These are phyloP conservation scores for Bryoglossum gracile DNA, from an alignment of 495 filamentous ascomycete genomes.

Conservation along the genomic window DNA sequence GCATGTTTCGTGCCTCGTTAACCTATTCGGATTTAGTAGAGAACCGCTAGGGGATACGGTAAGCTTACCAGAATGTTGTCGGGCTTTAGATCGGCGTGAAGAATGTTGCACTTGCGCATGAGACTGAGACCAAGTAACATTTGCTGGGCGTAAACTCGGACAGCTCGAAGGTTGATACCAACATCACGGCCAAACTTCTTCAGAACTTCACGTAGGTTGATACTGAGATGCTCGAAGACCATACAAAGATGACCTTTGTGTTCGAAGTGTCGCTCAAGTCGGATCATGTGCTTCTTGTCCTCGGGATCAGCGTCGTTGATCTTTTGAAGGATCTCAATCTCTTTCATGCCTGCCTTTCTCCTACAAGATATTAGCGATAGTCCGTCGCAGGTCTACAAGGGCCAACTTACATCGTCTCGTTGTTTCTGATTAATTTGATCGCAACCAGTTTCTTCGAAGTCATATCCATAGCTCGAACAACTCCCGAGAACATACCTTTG, in stretches of 20 bases:
- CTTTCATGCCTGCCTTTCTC: constrained; percentile 86
- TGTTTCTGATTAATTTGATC: constrained; percentile 91
- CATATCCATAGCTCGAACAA: constrained; percentile 83
- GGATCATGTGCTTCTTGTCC: constrained; percentile 87
- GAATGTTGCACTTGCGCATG: constrained; percentile 81
- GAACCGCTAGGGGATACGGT: constrained; percentile 22
- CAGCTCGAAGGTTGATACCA: constrained; percentile 79
- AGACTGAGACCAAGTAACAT: constrained; percentile 84
- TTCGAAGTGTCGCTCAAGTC: constrained; percentile 79
- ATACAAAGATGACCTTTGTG: constrained; percentile 94
- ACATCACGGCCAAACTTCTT: constrained; percentile 95
- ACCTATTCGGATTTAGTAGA: constrained; percentile 29
- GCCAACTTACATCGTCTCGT: constrained; percentile 67
- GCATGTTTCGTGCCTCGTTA: constrained; percentile 72
- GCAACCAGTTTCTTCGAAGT: constrained; percentile 66
- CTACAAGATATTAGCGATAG: constrained; percentile 28
- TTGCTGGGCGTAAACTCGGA: constrained; percentile 83
- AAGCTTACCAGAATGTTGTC: constrained; percentile 74
- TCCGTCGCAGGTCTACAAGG: not conserved
- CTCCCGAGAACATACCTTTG: constrained; percentile 91
- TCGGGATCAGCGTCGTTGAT: constrained; percentile 77
- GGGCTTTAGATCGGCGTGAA: constrained; percentile 94
- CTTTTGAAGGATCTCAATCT: constrained; percentile 84
- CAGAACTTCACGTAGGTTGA: constrained; percentile 90
- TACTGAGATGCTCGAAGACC: constrained; percentile 90